phyloP scores from a whole-genome alignment of 352 stramenopile species.

The Pythium oligandrum region DNA sequence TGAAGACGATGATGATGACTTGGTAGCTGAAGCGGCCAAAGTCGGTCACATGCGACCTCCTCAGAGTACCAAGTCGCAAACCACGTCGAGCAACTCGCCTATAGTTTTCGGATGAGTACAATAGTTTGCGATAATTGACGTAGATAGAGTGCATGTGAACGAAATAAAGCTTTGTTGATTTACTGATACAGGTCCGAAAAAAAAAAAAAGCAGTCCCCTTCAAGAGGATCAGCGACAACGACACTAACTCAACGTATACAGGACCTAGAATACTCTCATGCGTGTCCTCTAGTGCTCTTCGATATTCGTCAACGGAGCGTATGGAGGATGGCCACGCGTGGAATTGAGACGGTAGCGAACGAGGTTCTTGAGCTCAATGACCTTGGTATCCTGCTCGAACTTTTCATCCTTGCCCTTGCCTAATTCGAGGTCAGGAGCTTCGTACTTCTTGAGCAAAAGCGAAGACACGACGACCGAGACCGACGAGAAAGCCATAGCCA shows the following conservation, averaged over 20 bases:
- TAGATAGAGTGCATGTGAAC: too few species aligned
- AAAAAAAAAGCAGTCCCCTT: too few species aligned
- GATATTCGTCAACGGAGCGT: conserved; percentile 62
- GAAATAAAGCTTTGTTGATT: too few species aligned
- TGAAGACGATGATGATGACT: conserved; percentile 1
- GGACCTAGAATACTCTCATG: too few species aligned
- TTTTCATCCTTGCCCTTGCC: conserved; percentile 23
- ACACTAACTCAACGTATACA: too few species aligned
- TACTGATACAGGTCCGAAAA: too few species aligned
- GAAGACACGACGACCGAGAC: conserved; percentile 85
- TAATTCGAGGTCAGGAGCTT: conserved; percentile 34
- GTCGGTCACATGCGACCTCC: neutral
- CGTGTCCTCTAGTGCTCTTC: conserved; percentile 24
- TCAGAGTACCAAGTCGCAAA: neutral
- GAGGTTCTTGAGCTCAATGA: conserved; percentile 75
- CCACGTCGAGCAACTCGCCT: neutral
- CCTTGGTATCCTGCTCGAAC: conserved; percentile 60
- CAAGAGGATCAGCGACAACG: too few species aligned
- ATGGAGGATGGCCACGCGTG: conserved; percentile 43
- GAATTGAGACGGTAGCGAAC: conserved; percentile 54
- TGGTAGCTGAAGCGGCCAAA: conserved; percentile 2
- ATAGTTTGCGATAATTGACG: too few species aligned
- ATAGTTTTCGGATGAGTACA: conserved; percentile 6
- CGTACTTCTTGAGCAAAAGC: conserved; percentile 79
- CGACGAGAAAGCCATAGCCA: conserved; percentile 87